A percentile compares a stretch with the other conserved stretches of the same genome.
phyloP scores from a whole-genome alignment of 202 grass and related monocot species.

The Brachypodium distachyon region DNA sequence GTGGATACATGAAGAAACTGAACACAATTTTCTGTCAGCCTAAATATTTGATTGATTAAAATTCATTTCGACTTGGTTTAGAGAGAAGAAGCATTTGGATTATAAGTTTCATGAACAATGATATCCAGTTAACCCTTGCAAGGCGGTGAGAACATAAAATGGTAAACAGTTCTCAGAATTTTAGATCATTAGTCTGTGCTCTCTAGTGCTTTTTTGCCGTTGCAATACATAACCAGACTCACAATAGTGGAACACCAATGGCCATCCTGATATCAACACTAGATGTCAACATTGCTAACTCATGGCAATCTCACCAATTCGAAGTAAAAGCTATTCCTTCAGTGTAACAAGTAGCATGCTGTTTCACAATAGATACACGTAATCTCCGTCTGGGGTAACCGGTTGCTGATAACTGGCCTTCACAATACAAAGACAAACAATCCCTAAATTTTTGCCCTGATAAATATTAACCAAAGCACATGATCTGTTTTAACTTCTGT shows the following conservation, averaged over 20 bases:
- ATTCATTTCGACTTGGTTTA: not conserved
- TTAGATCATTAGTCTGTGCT: not conserved
- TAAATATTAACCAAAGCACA: not conserved
- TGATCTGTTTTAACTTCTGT: not conserved
- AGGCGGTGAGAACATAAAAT: not conserved
- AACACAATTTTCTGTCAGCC: not conserved
- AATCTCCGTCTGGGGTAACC: not conserved
- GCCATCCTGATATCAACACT: not conserved
- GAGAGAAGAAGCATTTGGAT: not conserved
- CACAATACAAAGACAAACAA: not conserved
- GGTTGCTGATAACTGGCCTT: not conserved
- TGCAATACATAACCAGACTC: not conserved
- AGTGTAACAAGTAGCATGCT: not conserved
- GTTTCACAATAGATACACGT: not conserved
- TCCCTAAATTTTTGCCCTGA: not conserved
- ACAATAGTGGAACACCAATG: not conserved
- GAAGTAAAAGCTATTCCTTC: not conserved
- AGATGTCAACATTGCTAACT: not conserved
- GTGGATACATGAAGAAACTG: not conserved
- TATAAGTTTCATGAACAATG: not conserved
- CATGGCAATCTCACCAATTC: not conserved
- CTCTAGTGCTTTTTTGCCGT: not conserved
- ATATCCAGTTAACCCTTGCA: not conserved
- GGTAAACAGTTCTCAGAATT: not conserved
- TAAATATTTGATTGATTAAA: not conserved